Conservation (phyloP, 23 red algal genomes). For the Gracilaria caudata region DNA sequence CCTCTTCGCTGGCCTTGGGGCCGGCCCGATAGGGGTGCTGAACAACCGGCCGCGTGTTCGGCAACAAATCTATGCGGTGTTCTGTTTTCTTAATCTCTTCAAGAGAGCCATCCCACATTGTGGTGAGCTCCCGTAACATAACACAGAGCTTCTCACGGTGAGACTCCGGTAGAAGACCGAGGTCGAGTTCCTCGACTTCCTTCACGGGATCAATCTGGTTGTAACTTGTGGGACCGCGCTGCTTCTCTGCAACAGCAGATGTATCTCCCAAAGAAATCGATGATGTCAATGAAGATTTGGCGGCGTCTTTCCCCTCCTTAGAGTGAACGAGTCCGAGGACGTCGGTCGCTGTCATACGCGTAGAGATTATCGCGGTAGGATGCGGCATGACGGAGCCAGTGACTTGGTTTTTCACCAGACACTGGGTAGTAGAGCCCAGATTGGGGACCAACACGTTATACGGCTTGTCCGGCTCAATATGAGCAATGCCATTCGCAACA, state of each 20-base stretch:
- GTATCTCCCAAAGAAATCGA: too few relatives aligned
- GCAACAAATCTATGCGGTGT: not conserved
- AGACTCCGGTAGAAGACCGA: not conserved
- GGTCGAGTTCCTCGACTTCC: not conserved
- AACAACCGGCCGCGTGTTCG: not conserved
- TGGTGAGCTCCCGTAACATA: too few relatives aligned
- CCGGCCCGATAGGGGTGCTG: not conserved
- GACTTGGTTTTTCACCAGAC: conserved; percentile 17
- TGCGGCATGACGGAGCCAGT: conserved; percentile 22
- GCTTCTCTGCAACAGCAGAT: not conserved
- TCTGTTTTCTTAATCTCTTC: not conserved
- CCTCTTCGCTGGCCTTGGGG: too few relatives aligned
- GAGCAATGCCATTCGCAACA: conserved; percentile 3
- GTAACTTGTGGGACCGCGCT: not conserved
- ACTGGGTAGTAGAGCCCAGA: not conserved
- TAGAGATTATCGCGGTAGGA: conserved; percentile 19
- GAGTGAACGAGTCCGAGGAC: not conserved
- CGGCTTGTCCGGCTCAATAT: not conserved
- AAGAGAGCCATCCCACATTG: too few relatives aligned
- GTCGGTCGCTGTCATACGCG: not conserved
- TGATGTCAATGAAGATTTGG: too few relatives aligned
- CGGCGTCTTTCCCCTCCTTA: not conserved
- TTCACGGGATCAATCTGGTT: not conserved
- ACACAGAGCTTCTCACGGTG: too few relatives aligned
- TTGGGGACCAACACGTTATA: not conserved